These are phyloP conservation scores for Nemania serpens DNA, from an alignment of 2,329 filamentous ascomycete genomes.

Conservation along the genomic window DNA sequence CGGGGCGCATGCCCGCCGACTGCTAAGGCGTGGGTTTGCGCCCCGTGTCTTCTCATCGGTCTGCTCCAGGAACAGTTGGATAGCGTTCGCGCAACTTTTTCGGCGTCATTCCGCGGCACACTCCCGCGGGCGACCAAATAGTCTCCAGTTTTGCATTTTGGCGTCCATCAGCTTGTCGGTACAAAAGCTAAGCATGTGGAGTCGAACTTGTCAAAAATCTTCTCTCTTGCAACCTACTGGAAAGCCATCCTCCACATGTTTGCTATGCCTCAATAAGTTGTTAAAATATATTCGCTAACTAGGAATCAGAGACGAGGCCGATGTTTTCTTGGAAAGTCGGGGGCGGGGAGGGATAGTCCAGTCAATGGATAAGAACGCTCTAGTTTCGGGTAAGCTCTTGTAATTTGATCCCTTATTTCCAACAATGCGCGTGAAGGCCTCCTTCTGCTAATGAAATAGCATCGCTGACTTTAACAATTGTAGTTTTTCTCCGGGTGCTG, in stretches of 20 bases:
- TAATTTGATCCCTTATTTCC: not conserved
- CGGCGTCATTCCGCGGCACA: no score
- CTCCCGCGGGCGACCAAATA: no score
- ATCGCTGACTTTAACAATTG: not conserved
- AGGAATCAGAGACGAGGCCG: conserved; percentile 5
- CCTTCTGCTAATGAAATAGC: not conserved
- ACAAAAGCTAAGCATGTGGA: conserved; percentile 7
- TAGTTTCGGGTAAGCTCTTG: conserved; percentile 1
- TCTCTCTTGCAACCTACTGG: not conserved
- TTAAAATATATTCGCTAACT: not conserved
- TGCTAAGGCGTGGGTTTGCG: no score
- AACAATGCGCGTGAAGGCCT: no score
- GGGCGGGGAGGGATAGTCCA: conserved; percentile 4
- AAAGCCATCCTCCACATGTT: conserved; percentile 11
- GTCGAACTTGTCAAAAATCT: conserved; percentile 2
- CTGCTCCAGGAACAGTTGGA: no score
- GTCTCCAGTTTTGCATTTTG: no score
- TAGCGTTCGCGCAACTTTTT: no score
- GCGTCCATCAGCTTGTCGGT: no score
- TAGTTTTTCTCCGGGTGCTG: conserved; percentile 9
- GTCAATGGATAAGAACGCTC: conserved; percentile 13
- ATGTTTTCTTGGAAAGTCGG: conserved; percentile 11
- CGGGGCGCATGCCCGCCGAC: no score
- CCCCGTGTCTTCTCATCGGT: no score
- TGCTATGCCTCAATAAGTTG: not conserved